Percentiles rank a stretch among this genome's conserved stretches.
These are phyloP conservation scores for Hypoxylon sp. DNA, from an alignment of 2,329 filamentous ascomycete species.

Conservation along the genomic window DNA sequence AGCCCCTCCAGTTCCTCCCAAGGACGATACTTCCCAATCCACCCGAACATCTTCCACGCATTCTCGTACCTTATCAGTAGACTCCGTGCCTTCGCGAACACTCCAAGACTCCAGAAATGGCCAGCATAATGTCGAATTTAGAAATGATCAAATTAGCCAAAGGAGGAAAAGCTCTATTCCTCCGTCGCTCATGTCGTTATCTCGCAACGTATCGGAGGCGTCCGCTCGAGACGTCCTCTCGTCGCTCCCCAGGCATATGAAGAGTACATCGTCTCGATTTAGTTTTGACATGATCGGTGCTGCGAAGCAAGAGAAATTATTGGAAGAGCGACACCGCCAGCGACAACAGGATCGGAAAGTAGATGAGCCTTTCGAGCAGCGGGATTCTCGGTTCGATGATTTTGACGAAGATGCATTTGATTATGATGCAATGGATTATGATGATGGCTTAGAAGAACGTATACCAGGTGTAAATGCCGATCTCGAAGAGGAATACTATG, in stretches of 20 bases:
- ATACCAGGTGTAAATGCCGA: conserved; percentile 72
- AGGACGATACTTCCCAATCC: conserved; percentile 53
- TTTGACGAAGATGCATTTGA: conserved; percentile 73
- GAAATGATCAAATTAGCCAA: conserved; percentile 36
- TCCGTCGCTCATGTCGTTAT: conserved; percentile 60
- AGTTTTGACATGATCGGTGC: conserved; percentile 85
- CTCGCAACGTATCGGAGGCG: conserved; percentile 66
- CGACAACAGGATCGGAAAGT: conserved; percentile 74
- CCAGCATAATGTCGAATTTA: conserved; percentile 28
- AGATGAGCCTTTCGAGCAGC: conserved; percentile 55
- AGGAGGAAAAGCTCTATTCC: conserved; percentile 50
- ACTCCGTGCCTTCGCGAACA: conserved; percentile 45
- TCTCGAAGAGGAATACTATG: conserved; percentile 60
- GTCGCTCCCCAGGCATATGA: conserved; percentile 74
- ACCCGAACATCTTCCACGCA: conserved; percentile 54
- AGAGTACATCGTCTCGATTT: conserved; percentile 83
- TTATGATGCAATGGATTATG: conserved; percentile 75
- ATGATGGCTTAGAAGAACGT: conserved; percentile 76
- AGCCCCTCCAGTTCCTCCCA: conserved; percentile 59
- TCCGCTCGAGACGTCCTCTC: conserved; percentile 64
- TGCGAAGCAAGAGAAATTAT: conserved; percentile 75
- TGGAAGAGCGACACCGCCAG: conserved; percentile 81
- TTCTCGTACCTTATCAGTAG: conserved; percentile 54
- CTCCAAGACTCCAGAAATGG: conserved; percentile 39
- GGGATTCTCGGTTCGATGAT: conserved; percentile 72